Percentiles rank a stretch among this genome's conserved stretches.
phyloP scores from a whole-genome alignment of 148 eudicot species.

The Rhododendron mucronatum region DNA sequence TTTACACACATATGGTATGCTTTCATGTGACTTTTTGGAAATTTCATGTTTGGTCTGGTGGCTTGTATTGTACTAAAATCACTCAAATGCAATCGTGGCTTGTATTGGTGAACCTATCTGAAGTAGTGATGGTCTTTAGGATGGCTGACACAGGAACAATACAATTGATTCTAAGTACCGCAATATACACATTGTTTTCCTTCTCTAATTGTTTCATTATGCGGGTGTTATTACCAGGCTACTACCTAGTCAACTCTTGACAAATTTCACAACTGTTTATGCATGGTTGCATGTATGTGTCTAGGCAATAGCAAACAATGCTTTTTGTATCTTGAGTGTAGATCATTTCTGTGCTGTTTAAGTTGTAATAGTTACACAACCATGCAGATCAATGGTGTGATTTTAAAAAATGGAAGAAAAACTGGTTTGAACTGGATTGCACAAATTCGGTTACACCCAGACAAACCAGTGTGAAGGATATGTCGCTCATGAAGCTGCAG shows the following conservation, averaged over 20 bases:
- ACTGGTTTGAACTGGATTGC: not conserved
- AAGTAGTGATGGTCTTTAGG: not conserved
- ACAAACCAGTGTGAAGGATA: not conserved
- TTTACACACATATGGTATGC: conserved; percentile 74
- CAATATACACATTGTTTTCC: not conserved
- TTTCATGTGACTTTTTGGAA: not conserved
- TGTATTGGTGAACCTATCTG: not conserved
- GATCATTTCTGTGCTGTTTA: not conserved
- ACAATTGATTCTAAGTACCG: not conserved
- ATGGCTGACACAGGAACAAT: not conserved
- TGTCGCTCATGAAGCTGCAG: not conserved
- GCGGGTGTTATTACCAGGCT: not conserved
- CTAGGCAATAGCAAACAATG: not conserved
- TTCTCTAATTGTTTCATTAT: not conserved
- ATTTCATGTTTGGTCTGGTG: conserved; percentile 1
- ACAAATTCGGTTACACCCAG: not conserved
- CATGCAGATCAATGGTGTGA: not conserved
- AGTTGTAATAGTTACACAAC: not conserved
- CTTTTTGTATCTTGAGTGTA: not conserved
- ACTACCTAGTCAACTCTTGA: not conserved
- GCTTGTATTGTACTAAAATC: not conserved
- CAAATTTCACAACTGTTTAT: not conserved
- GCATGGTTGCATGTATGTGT: not conserved
- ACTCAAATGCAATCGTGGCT: not conserved
- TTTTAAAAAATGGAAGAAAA: not conserved